These are phyloP conservation scores for Henckelia pumila DNA, from an alignment of 257 asterid species.

Conservation along the genomic window DNA sequence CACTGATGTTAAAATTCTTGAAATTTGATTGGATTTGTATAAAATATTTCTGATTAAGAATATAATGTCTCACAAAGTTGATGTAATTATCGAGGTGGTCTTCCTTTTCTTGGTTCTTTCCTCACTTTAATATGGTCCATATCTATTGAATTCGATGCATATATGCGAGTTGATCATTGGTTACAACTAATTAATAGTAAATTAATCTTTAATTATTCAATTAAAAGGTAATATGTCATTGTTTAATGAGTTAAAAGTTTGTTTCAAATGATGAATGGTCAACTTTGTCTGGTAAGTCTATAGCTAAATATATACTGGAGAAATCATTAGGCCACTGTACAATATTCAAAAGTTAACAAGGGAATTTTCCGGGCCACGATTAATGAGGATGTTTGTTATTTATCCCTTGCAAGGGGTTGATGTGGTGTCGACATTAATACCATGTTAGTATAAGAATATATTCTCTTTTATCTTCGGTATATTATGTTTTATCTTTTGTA, in stretches of 20 bases:
- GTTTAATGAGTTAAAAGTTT: slow-evolving; percentile 32
- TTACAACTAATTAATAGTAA: neutral
- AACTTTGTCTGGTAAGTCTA: slow-evolving; percentile 31
- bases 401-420: no score
- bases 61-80: neutral
- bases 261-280: slow-evolving; percentile 33
- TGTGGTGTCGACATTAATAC: no score
- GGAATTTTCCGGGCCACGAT: no score
- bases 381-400: no score
- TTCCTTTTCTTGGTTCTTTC: neutral
- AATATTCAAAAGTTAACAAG: no score
- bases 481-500: no score
- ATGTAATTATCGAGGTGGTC: neutral
- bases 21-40: neutral
- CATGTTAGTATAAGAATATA: no score
- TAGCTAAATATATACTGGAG: slow-evolving; percentile 20
- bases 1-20: neutral
- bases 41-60: neutral
- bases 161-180: neutral
- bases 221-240: slow-evolving; percentile 26
- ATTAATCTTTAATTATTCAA: slow-evolving; percentile 30
- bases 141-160: no score
- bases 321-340: slow-evolving; percentile 29
- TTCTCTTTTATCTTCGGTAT: no score
- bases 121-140: neutral